Evolutionary conservation across 768 basidiomycete species (phyloP).

Genomic region (Podaxis carcinomalis): DNA sequence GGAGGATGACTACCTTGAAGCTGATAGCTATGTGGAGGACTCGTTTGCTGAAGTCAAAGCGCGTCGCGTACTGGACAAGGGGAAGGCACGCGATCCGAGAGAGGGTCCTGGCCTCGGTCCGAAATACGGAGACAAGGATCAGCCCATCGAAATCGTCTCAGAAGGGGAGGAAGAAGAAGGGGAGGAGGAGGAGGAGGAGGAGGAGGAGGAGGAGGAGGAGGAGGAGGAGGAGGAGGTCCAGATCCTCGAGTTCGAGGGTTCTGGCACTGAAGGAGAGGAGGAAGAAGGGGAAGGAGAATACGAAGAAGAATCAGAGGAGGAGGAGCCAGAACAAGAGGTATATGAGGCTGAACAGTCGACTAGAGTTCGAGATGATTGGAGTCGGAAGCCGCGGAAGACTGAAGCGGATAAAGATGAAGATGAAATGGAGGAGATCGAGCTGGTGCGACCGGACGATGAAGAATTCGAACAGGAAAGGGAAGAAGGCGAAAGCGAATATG

Average conservation of each 20-base stretch:
- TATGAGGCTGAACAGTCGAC: constrained; percentile 15
- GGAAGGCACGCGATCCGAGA: constrained; percentile 58
- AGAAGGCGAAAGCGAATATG: constrained; percentile 17
- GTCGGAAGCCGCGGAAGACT: background rate
- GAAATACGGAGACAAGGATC: constrained; percentile 26
- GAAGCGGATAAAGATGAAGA: background rate
- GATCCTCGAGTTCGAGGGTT: constrained; percentile 7
- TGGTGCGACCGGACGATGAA: constrained; percentile 6
- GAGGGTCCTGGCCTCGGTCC: constrained; percentile 52
- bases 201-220: constrained; percentile 19
- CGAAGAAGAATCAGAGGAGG: constrained; percentile 17
- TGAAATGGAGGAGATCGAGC: background rate
- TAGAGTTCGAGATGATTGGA: constrained; percentile 13
- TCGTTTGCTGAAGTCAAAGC: constrained; percentile 52
- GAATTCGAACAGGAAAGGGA: constrained; percentile 18
- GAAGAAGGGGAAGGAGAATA: constrained; percentile 17
- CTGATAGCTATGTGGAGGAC: constrained; percentile 39
- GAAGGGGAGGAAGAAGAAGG: constrained; percentile 27
- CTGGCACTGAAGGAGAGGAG: constrained; percentile 17
- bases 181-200: constrained; percentile 19
- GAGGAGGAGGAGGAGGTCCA: constrained; percentile 3
- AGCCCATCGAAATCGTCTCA: constrained; percentile 44
- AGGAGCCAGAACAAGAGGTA: constrained; percentile 11
- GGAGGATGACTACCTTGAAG: constrained; percentile 20
- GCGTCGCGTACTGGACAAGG: constrained; percentile 42